These are phyloP conservation scores for Prunus mongolica DNA, from an alignment of 306 rosid species.

Conservation along the genomic window DNA sequence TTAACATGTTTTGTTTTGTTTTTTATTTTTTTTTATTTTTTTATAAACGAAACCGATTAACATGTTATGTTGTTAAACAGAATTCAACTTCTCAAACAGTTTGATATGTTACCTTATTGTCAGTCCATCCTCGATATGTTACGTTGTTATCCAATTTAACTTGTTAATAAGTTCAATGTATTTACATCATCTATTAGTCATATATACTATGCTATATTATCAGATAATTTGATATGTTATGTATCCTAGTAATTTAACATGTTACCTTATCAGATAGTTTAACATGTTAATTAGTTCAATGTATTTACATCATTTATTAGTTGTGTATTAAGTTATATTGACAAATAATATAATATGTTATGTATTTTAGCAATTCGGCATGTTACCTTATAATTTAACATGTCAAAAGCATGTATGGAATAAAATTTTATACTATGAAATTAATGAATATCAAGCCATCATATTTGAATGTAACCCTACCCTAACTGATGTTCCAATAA, in stretches of 20 bases:
- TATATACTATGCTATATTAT: too few relatives aligned
- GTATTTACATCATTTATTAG: neutral
- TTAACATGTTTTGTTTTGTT: neutral
- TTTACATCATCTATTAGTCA: too few relatives aligned
- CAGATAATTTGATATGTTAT: too few relatives aligned
- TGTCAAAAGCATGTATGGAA: neutral
- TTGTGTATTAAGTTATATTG: too few relatives aligned
- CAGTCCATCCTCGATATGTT: too few relatives aligned
- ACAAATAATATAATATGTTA: neutral
- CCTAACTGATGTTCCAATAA: neutral
- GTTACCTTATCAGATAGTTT: neutral
- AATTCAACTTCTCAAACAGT: neutral
- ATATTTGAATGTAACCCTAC: neutral
- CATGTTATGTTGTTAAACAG: neutral
- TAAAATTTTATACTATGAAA: neutral
- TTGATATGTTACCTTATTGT: neutral
- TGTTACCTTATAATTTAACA: neutral
- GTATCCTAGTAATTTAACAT: too few relatives aligned
- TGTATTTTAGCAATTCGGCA: too few relatives aligned
- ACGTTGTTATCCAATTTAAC: too few relatives aligned
- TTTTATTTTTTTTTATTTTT: neutral
- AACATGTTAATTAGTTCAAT: neutral
- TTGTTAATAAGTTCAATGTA: neutral
- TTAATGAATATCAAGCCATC: neutral
- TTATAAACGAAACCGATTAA: neutral